A percentile compares a stretch with the other conserved stretches of the same genome.
These are phyloP conservation scores for Fomitopsis palustris DNA, from an alignment of 1,284 basidiomycete species.

Conservation along the genomic window DNA sequence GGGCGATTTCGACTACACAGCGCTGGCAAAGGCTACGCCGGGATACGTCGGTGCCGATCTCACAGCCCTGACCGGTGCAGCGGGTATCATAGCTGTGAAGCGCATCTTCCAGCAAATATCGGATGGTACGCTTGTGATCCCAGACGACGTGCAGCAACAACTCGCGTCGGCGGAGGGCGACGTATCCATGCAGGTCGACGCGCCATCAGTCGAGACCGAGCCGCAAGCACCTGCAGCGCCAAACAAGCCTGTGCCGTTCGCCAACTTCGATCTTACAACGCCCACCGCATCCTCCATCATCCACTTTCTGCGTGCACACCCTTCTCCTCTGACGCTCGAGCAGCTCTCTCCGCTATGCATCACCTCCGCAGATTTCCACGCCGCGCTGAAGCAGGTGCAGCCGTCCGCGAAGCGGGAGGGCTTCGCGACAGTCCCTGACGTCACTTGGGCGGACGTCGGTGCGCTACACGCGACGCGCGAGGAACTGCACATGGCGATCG, in stretches of 20 bases:
- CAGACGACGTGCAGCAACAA: constrained; percentile 28
- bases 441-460: constrained; percentile 95
- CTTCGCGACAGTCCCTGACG: constrained; percentile 94
- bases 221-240: constrained; percentile 15
- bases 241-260: constrained; percentile 37
- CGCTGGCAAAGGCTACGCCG: constrained; percentile 89
- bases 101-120: constrained; percentile 89
- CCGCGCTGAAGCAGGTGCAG: constrained; percentile 84
- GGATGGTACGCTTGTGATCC: constrained; percentile 58
- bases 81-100: constrained; percentile 95
- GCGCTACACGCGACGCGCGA: constrained; percentile 84
- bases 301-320: constrained; percentile 85
- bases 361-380: constrained; percentile 74
- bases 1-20: constrained; percentile 79
- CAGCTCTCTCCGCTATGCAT: constrained; percentile 84
- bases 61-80: constrained; percentile 87
- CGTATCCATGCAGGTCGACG: constrained; percentile 51
- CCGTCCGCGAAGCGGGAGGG: constrained; percentile 97
- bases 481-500: constrained; percentile 96
- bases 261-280: constrained; percentile 33
- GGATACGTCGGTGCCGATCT: constrained; percentile 98
- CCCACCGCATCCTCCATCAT: constrained; percentile 71
- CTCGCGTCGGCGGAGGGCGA: constrained; percentile 26
- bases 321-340: constrained; percentile 68
- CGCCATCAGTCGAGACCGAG: constrained; percentile 7